Percentiles rank a stretch among this genome's conserved stretches.
Conservation (phyloP, 768 basidiomycete species). For the Tephrocybe sp. region DNA sequence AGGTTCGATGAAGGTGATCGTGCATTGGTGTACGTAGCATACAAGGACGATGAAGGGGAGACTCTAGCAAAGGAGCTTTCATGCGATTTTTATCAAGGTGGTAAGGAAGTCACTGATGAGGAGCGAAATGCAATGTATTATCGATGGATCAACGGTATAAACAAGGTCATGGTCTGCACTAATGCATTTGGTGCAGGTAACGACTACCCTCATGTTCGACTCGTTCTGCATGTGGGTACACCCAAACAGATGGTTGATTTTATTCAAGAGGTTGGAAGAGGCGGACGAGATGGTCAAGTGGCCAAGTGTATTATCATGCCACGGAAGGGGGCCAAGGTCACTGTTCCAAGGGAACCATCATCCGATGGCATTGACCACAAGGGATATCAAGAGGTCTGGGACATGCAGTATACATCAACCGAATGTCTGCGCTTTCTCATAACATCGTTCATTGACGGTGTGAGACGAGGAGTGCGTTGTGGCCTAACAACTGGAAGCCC, state of each 20-base stretch:
- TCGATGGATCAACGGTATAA: background rate
- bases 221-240: background rate
- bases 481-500: too few relatives aligned
- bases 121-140: background rate
- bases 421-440: background rate
- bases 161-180: background rate
- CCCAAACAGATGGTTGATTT: background rate
- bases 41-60: background rate
- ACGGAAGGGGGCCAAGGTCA: background rate
- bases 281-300: background rate
- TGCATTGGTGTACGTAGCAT: background rate
- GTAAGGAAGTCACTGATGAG: background rate
- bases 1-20: background rate
- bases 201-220: background rate
- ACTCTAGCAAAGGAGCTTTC: background rate
- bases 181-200: constrained; percentile 2
- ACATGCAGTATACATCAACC: background rate
- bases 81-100: constrained; percentile 2
- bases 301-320: background rate
- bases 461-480: too few relatives aligned
- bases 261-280: background rate
- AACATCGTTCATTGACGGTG: background rate
- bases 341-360: background rate
- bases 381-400: background rate
- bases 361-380: background rate